phyloP scores from a whole-genome alignment of 2,329 filamentous ascomycete genomes.

The Penicillium glabrum region DNA sequence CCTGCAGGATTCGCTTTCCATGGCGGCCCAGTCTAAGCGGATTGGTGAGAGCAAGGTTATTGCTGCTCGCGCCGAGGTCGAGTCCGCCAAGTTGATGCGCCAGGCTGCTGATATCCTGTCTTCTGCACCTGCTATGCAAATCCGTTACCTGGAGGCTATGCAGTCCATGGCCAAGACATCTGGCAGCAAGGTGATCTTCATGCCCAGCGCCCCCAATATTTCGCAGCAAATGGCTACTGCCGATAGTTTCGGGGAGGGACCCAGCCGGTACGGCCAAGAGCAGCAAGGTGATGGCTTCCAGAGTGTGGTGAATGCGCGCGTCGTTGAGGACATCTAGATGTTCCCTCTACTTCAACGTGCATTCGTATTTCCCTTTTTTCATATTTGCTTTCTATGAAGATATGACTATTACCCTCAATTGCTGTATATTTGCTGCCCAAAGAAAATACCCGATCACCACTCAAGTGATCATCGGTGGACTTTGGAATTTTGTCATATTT shows the following conservation, averaged over 20 bases:
- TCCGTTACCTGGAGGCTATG: slow-evolving; percentile 97
- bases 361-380: background rate
- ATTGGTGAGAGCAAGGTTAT: slow-evolving; percentile 99
- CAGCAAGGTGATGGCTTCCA: slow-evolving; percentile 65
- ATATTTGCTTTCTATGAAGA: slow-evolving; percentile 12
- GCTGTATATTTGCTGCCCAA: slow-evolving; percentile 11
- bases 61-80: slow-evolving; percentile 92
- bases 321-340: slow-evolving; percentile 81
- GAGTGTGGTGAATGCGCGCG: slow-evolving; percentile 74
- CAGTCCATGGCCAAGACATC: slow-evolving; percentile 96
- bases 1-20: slow-evolving; percentile 91
- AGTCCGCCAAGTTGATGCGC: slow-evolving; percentile 83
- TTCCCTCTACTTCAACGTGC: background rate
- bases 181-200: slow-evolving; percentile 83
- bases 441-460: background rate
- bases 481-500: slow-evolving; percentile 9
- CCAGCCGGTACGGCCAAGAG: slow-evolving; percentile 48
- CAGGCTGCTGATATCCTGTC: slow-evolving; percentile 89
- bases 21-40: slow-evolving; percentile 98
- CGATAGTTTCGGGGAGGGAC: slow-evolving; percentile 56
- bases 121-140: slow-evolving; percentile 95
- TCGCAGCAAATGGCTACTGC: slow-evolving; percentile 52
- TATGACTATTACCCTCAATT: slow-evolving; percentile 15
- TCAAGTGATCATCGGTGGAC: background rate
- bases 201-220: slow-evolving; percentile 63